Evolutionary conservation across 2,329 filamentous ascomycete genomes (phyloP).

Genomic region (Pezicula rhizophila): DNA sequence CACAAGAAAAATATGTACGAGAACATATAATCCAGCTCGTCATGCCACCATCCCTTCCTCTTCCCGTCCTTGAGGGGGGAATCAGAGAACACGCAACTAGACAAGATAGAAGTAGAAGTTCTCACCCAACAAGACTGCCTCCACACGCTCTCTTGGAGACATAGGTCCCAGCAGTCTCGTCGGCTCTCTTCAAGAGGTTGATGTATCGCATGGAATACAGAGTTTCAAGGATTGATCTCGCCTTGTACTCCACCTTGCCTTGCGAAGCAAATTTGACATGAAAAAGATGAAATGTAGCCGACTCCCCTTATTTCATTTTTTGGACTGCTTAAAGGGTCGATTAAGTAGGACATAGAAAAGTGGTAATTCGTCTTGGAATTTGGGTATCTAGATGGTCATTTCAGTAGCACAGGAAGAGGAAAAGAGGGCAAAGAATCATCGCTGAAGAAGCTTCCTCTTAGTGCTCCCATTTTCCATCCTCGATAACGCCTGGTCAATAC

Average conservation of each 20-base stretch:
- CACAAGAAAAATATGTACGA: too few species aligned
- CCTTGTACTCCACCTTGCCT: conserved; percentile 72
- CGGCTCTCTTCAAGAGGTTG: conserved; percentile 18
- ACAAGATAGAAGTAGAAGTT: background rate
- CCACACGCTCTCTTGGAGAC: background rate
- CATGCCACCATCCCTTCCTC: too few species aligned
- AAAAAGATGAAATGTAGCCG: conserved; percentile 2
- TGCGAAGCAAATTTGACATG: conserved; percentile 38
- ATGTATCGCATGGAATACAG: conserved; percentile 73
- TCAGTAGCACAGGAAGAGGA: background rate
- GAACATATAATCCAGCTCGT: too few species aligned
- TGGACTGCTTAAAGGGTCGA: background rate
- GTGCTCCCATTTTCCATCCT: conserved; percentile 38
- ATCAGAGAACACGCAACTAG: background rate
- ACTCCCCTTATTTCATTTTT: background rate
- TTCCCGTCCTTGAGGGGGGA: too few species aligned
- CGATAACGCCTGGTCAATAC: conserved; percentile 55
- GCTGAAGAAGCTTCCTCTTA: conserved; percentile 15
- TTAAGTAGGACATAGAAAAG: background rate
- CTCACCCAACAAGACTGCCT: background rate
- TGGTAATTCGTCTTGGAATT: background rate
- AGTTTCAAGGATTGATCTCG: conserved; percentile 67
- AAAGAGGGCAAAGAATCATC: background rate
- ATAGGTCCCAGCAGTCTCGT: conserved; percentile 1
- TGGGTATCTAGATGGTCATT: background rate